Evolutionary conservation across 179 eudicot genomes (phyloP).

Genomic region (Camellia oleifera): DNA sequence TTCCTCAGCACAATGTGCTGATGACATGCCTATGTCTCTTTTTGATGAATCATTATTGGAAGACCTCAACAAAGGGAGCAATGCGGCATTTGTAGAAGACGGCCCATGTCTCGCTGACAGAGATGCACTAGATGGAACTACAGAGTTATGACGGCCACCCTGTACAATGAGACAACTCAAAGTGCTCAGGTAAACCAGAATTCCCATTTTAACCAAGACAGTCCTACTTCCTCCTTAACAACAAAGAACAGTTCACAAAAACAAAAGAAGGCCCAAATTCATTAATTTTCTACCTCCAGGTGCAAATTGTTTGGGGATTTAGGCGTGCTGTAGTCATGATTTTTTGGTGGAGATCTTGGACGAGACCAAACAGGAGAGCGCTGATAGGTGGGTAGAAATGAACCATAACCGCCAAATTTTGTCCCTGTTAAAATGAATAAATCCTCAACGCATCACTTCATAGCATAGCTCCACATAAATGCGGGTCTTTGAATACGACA

Average conservation of each 20-base stretch:
- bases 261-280: not conserved
- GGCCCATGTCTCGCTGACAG: slow-evolving; percentile 42
- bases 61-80: slow-evolving; percentile 29
- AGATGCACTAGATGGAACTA: slow-evolving; percentile 49
- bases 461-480: not conserved
- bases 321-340: slow-evolving; percentile 35
- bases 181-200: slow-evolving; percentile 18
- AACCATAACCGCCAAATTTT: slow-evolving; percentile 92
- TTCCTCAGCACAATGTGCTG: slow-evolving; percentile 36
- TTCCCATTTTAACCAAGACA: slow-evolving; percentile 9
- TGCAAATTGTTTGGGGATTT: slow-evolving; percentile 48
- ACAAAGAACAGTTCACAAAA: not conserved
- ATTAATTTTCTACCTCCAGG: slow-evolving; percentile 55
- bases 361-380: slow-evolving; percentile 72
- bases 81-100: slow-evolving; percentile 36
- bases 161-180: slow-evolving; percentile 37
- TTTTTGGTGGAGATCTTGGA: slow-evolving; percentile 65
- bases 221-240: slow-evolving; percentile 10
- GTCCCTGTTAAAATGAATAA: slow-evolving; percentile 59
- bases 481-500: slow-evolving; percentile 14
- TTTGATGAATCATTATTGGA: slow-evolving; percentile 29
- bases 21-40: slow-evolving; percentile 30
- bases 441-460: slow-evolving; percentile 26
- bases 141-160: slow-evolving; percentile 45
- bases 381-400: slow-evolving; percentile 79